Conservation (phyloP, 352 stramenopile genomes). For the Globisporangium okanoganense region DNA sequence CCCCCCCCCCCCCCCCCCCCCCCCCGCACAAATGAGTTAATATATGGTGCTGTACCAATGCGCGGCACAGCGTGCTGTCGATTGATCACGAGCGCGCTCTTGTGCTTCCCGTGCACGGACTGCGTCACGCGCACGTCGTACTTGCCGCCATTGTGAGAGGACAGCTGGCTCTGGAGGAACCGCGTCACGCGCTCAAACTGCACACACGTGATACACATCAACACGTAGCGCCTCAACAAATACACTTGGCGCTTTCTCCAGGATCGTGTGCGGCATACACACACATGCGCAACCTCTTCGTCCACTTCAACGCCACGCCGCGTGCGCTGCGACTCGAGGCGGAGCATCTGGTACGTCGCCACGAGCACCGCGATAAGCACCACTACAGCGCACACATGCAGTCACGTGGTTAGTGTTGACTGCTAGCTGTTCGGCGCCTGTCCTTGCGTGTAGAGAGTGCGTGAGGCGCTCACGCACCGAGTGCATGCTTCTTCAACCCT, state of each 20-base stretch:
- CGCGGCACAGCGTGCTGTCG: conserved; percentile 38
- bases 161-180: conserved; percentile 38
- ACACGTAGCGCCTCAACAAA: neutral
- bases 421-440: no score
- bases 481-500: conserved; percentile 31
- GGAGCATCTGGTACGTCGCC: conserved; percentile 54
- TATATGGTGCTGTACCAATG: no score
- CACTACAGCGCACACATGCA: conserved; percentile 22
- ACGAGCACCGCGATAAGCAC: conserved; percentile 53
- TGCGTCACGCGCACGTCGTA: conserved; percentile 48
- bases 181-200: conserved; percentile 52
- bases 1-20: no score
- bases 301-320: conserved; percentile 24
- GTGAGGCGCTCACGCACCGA: conserved; percentile 18
- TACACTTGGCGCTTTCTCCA: neutral
- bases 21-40: no score
- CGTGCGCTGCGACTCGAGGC: conserved; percentile 43
- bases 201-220: neutral
- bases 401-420: neutral
- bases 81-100: conserved; percentile 57
- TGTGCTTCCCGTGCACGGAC: conserved; percentile 11
- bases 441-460: neutral
- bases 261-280: neutral
- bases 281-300: conserved; percentile 28
- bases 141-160: conserved; percentile 13